A percentile compares a stretch with the other conserved stretches of the same genome.
Evolutionary conservation across 371 early-diverging fungal genomes (phyloP).

Genomic region (Blastocladiella emersonii): DNA sequence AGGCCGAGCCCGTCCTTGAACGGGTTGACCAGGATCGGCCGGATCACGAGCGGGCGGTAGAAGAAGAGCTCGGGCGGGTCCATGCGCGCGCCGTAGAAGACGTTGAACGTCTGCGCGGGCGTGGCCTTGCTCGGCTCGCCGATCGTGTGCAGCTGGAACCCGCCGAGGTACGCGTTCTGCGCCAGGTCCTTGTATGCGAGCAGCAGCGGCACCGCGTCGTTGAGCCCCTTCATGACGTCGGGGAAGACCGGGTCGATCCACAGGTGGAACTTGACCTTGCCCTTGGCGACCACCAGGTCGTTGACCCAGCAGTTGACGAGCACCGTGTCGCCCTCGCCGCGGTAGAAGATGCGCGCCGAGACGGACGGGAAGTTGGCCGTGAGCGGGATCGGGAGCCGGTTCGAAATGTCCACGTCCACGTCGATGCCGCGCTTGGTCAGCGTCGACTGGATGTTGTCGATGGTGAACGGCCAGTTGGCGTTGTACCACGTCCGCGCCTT

Average conservation of each 20-base stretch:
- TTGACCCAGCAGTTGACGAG: background rate
- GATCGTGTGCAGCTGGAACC: background rate
- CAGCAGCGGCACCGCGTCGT: slow-evolving; percentile 1
- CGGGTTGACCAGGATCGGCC: slow-evolving; percentile 4
- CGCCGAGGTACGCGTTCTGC: background rate
- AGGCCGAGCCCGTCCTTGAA: slow-evolving; percentile 2
- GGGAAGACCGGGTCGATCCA: background rate
- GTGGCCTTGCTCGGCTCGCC: background rate
- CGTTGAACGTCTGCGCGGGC: background rate
- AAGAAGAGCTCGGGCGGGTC: background rate
- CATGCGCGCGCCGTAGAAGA: background rate
- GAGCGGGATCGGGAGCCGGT: background rate
- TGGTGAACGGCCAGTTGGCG: no score
- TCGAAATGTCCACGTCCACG: background rate
- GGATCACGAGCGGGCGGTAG: background rate
- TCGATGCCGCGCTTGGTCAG: background rate
- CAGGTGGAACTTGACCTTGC: background rate
- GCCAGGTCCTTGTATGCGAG: background rate
- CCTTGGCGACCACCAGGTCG: background rate
- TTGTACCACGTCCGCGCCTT: background rate
- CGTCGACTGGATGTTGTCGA: background rate
- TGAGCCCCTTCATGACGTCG: background rate
- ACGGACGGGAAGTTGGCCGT: background rate
- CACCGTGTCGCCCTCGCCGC: background rate
- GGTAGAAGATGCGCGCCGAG: background rate